Percentiles rank a stretch among this genome's conserved stretches.
Conservation (phyloP, 106 monocot species). For the Dendrobium officinale region DNA sequence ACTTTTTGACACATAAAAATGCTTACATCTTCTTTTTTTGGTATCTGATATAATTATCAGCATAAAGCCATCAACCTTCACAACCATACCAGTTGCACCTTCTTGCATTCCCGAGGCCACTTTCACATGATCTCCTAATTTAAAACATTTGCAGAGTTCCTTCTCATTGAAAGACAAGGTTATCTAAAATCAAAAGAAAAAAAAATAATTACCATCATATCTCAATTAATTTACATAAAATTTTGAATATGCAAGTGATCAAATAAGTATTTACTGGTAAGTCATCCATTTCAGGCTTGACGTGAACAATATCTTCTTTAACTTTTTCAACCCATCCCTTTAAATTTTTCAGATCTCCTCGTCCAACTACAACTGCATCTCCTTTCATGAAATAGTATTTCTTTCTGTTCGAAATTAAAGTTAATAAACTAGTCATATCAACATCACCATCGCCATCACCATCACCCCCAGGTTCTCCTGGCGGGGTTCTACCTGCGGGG, state of each 20-base stretch:
- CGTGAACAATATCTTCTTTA: conserved; percentile 87
- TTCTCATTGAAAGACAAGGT: conserved; percentile 91
- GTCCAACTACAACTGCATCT: conserved; percentile 86
- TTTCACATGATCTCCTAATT: conserved; percentile 98
- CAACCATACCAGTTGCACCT: conserved; percentile 98
- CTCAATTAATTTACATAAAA: neutral
- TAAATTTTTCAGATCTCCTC: conserved; percentile 90
- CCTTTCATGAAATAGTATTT: conserved; percentile 98
- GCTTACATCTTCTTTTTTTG: conserved; percentile 86
- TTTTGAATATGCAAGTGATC: neutral
- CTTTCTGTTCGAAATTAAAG: conserved; percentile 92
- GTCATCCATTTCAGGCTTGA: conserved; percentile 70
- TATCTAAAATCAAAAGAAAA: conserved; percentile 33
- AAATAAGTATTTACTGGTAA: conserved; percentile 51
- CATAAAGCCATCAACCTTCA: conserved; percentile 92
- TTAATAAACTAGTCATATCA: conserved; percentile 70
- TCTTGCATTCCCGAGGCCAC: conserved; percentile 91
- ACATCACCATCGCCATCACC: conserved; percentile 29
- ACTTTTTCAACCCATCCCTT: conserved; percentile 98
- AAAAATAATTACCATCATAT: conserved; percentile 2
- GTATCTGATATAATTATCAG: conserved; percentile 86
- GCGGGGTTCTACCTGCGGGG: too few species aligned
- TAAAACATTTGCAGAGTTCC: conserved; percentile 93
- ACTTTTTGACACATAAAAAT: neutral
- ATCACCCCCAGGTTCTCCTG: conserved; percentile 71